These are phyloP conservation scores for Haplosporangium gracile DNA, from an alignment of 192 early-diverging fungal genomes.

Conservation along the genomic window DNA sequence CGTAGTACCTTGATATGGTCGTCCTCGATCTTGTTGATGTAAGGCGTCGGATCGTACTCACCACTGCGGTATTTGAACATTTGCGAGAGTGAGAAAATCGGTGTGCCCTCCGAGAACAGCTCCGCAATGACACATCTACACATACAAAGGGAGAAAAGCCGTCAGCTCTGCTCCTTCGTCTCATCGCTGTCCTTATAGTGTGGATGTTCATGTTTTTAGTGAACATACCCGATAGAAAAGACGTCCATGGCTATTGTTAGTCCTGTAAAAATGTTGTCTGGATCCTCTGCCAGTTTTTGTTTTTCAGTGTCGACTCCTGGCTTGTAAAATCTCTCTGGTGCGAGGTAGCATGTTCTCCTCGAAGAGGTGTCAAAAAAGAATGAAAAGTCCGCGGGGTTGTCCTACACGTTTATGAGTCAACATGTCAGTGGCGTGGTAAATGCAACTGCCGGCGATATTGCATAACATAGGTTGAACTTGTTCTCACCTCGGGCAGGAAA, in stretches of 20 bases:
- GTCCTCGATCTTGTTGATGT: conserved; percentile 89
- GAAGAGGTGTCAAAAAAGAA: conserved; percentile 97
- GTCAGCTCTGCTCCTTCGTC: neutral
- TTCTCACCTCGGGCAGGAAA: conserved; percentile 85
- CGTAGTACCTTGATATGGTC: conserved; percentile 72
- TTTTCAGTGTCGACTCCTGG: conserved; percentile 73
- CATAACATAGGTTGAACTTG: neutral
- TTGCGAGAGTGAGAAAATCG: conserved; percentile 93
- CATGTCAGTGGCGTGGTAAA: neutral
- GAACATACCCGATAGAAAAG: conserved; percentile 86
- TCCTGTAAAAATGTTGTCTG: conserved; percentile 50
- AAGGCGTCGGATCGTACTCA: conserved; percentile 76
- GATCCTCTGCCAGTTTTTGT: conserved; percentile 44
- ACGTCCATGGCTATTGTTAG: conserved; percentile 92
- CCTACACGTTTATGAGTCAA: conserved; percentile 53
- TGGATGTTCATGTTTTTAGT: neutral
- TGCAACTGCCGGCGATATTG: neutral
- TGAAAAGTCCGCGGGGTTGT: conserved; percentile 96
- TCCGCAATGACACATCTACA: conserved; percentile 88
- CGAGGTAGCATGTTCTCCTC: conserved; percentile 92
- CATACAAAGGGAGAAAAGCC: neutral
- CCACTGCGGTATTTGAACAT: conserved; percentile 90
- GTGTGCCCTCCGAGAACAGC: conserved; percentile 92
- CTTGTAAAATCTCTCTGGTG: conserved; percentile 95
- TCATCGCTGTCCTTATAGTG: neutral